Evolutionary conservation across 225 moss, liverwort and hornwort species (phyloP).

Genomic region (Physcomitrium patens): DNA sequence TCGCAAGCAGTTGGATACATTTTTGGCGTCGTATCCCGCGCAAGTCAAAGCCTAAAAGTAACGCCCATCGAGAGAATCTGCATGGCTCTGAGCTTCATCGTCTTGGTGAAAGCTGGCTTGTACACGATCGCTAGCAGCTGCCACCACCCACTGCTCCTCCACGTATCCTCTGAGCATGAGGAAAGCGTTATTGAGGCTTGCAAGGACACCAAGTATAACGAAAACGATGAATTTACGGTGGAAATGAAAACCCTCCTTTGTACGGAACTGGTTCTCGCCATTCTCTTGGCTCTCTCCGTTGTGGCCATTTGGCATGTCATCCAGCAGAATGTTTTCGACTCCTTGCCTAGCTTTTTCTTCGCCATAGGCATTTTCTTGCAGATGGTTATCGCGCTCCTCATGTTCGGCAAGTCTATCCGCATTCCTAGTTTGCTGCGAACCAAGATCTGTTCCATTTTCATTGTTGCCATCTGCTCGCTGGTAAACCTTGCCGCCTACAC

Average conservation of each 20-base stretch:
- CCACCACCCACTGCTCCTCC: slow-evolving; percentile 61
- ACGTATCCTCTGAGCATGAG: slow-evolving; percentile 50
- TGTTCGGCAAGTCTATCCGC: slow-evolving; percentile 60
- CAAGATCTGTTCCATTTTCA: slow-evolving; percentile 55
- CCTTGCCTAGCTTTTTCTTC: slow-evolving; percentile 47
- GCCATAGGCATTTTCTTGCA: slow-evolving; percentile 44
- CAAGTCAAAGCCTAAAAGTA: slow-evolving; percentile 38
- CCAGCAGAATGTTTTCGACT: slow-evolving; percentile 31
- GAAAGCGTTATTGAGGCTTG: slow-evolving; percentile 59
- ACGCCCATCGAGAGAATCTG: slow-evolving; percentile 60
- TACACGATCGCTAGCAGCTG: slow-evolving; percentile 62
- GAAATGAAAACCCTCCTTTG: slow-evolving; percentile 54
- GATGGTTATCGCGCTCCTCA: slow-evolving; percentile 60
- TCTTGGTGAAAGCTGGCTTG: slow-evolving; percentile 55
- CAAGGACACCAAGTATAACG: slow-evolving; percentile 59
- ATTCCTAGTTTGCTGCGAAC: slow-evolving; percentile 48
- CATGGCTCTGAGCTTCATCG: slow-evolving; percentile 54
- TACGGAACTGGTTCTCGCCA: slow-evolving; percentile 42
- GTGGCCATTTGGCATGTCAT: slow-evolving; percentile 38
- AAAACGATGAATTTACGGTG: slow-evolving; percentile 45
- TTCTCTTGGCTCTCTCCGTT: slow-evolving; percentile 33
- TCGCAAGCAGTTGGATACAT: slow-evolving; percentile 57
- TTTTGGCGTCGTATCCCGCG: slow-evolving; percentile 52
- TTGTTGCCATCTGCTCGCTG: slow-evolving; percentile 58
- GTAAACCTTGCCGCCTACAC: slow-evolving; percentile 48